Base-by-base conservation (phyloP, 169 alveolate species). In the Plasmodium cynomolgi region DNA sequence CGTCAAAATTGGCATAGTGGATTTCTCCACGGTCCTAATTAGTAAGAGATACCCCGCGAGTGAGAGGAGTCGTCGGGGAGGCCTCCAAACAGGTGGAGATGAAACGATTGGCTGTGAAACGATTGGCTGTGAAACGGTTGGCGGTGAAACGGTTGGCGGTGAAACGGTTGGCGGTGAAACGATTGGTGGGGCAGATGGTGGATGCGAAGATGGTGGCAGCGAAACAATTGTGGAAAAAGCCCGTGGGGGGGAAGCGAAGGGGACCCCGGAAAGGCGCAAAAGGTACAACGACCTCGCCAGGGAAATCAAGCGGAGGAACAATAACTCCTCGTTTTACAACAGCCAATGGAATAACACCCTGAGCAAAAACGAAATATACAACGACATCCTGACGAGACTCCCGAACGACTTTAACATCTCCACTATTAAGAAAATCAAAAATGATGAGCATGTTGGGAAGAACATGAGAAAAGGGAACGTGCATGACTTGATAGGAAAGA, bases 341-440 rank as follows among this genome's bases (percentile, higher is more conserved):
- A 56, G 74, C 13, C 77, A 75, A 7, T 83, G 37, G 23, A 44
- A 50, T 73, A 84, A 72, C 5, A 44, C 72, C 37, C 84, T 84
- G 1, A 26, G 93, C 20, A 23, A 58, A 34, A 79, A 86, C n/a
- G 85, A 86, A 75, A 50, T 86, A n/a, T 79, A 75, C 37, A 86
- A 86, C 41, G 34, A 77, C 17, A 77, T 86, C 23, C 47, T 86
- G 39, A 86, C 93, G 6, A 75, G 81, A 7, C 81, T 73, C 23
- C 68, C 93, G 11, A 84, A 62, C 58, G 83, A 84, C 34, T 84
- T 84, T 84, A 44, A 17, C 34, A 72, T 84, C 5, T 72, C 82
- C n/a, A 84, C 92, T 4, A 84, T 84, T 26, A 34, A 41, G 50
- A 80, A 62, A 80, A 8, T 41, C 0, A 33, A 80, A 80, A 68